Evolutionary conservation across 1,139 yeast species (phyloP).

Genomic region (Lodderomyces orthopsilosis): DNA sequence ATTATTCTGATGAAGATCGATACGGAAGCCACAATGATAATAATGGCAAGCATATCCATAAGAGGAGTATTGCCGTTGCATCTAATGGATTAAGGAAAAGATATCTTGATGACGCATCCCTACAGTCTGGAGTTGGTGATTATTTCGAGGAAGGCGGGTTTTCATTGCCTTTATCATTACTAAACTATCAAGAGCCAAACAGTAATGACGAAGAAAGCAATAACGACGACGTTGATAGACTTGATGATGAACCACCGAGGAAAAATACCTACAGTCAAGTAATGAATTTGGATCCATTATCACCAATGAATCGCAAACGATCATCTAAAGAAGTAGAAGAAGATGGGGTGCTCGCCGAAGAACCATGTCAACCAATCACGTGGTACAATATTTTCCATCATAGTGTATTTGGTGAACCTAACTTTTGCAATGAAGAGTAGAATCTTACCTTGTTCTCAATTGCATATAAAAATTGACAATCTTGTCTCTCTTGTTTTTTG

Average conservation of each 20-base stretch:
- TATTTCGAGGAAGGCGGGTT: conserved; percentile 10
- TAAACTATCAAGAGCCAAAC: conserved; percentile 16
- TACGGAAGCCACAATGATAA: conserved; percentile 4
- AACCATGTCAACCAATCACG: conserved; percentile 43
- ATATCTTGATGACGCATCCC: conserved; percentile 4
- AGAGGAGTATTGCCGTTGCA: background rate
- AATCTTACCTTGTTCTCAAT: background rate
- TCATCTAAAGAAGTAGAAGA: conserved; percentile 10
- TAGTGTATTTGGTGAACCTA: conserved; percentile 47
- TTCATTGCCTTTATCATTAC: conserved; percentile 23
- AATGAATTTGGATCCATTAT: conserved; percentile 9
- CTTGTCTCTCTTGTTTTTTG: background rate
- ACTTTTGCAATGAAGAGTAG: conserved; percentile 28
- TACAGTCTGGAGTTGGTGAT: background rate
- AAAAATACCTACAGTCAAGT: conserved; percentile 25
- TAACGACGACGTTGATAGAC: background rate
- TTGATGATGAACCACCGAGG: conserved; percentile 20
- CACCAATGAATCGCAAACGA: conserved; percentile 5
- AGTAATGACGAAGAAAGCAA: background rate
- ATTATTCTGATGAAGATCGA: conserved; percentile 1
- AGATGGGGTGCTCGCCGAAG: conserved; percentile 6
- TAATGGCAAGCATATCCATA: conserved; percentile 4
- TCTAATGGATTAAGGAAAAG: background rate
- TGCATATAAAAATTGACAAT: background rate
- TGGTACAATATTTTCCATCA: conserved; percentile 51